phyloP scores from a whole-genome alignment of 2,329 filamentous ascomycete genomes.

The Fusarium tupiense region DNA sequence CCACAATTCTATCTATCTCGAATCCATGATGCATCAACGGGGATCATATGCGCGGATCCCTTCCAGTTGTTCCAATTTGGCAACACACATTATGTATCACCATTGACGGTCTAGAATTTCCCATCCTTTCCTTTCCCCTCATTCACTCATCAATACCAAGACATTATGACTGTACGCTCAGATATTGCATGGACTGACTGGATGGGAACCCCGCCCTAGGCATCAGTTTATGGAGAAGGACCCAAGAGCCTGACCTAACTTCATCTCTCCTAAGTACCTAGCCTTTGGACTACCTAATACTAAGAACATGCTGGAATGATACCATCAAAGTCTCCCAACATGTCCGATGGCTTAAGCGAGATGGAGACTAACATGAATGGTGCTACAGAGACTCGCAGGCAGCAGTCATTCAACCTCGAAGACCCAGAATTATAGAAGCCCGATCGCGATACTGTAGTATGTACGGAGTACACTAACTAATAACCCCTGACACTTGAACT shows the following conservation, averaged over 20 bases:
- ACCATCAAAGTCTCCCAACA: neutral
- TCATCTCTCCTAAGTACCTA: neutral
- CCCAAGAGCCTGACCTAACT: neutral
- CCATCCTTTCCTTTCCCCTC: neutral
- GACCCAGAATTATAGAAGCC: neutral
- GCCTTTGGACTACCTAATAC: neutral
- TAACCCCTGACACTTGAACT: slow-evolving; percentile 6
- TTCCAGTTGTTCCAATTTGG: slow-evolving; percentile 20
- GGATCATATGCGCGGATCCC: slow-evolving; percentile 20
- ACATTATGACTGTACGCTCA: neutral
- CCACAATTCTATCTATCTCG: slow-evolving; percentile 8
- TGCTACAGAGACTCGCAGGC: slow-evolving; percentile 1
- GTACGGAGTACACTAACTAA: neutral
- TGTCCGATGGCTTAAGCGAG: neutral
- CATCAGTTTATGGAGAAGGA: slow-evolving; percentile 24
- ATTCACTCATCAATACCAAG: neutral
- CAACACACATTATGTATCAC: neutral
- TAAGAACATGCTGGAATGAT: neutral
- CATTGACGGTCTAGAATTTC: slow-evolving; percentile 7
- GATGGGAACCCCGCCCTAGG: slow-evolving; percentile 23
- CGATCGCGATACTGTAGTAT: neutral
- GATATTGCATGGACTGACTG: neutral
- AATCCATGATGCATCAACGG: slow-evolving; percentile 10
- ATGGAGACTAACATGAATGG: neutral
- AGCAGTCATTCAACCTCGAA: slow-evolving; percentile 8